Percentiles rank a stretch among this genome's conserved stretches.
These are phyloP conservation scores for Cryptococcus depauperatus DNA, from an alignment of 1,284 basidiomycete species.

Conservation along the genomic window DNA sequence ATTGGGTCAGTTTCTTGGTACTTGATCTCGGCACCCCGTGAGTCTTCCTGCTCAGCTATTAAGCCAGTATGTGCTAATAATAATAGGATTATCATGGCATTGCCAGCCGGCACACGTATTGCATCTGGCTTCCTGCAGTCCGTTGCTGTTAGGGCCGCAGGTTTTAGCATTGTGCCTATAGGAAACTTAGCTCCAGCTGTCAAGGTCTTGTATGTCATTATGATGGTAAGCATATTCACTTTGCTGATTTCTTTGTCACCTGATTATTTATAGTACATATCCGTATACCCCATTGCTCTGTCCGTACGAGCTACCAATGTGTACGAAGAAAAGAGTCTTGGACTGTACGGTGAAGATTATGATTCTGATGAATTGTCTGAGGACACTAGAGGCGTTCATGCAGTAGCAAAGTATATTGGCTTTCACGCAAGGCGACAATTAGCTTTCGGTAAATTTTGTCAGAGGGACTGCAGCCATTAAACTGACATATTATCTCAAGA, in stretches of 20 bases:
- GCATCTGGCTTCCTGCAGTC: conserved; percentile 62
- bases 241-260: conserved; percentile 4
- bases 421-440: conserved; percentile 30
- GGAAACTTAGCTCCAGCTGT: conserved; percentile 71
- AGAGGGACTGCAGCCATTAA: not conserved
- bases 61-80: not conserved
- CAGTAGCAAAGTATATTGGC: conserved; percentile 44
- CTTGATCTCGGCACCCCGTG: conserved; percentile 72
- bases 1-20: conserved; percentile 83
- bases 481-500: conserved; percentile 43
- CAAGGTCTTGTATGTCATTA: conserved; percentile 78
- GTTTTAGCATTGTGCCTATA: conserved; percentile 69
- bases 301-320: conserved; percentile 96
- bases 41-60: conserved; percentile 6
- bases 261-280: conserved; percentile 42
- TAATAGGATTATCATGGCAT: conserved; percentile 52
- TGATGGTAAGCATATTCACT: conserved; percentile 61
- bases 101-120: conserved; percentile 63
- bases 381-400: conserved; percentile 40
- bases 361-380: conserved; percentile 45
- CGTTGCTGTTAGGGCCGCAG: conserved; percentile 73
- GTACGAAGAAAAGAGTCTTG: conserved; percentile 83
- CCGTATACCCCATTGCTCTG: conserved; percentile 51
- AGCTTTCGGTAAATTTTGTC: conserved; percentile 9
- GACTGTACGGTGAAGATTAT: conserved; percentile 56